Evolutionary conservation across 345 rosid species (phyloP), one percentile per base, ranked within the genome.

Genomic region (Physaria fendleri): DNA sequence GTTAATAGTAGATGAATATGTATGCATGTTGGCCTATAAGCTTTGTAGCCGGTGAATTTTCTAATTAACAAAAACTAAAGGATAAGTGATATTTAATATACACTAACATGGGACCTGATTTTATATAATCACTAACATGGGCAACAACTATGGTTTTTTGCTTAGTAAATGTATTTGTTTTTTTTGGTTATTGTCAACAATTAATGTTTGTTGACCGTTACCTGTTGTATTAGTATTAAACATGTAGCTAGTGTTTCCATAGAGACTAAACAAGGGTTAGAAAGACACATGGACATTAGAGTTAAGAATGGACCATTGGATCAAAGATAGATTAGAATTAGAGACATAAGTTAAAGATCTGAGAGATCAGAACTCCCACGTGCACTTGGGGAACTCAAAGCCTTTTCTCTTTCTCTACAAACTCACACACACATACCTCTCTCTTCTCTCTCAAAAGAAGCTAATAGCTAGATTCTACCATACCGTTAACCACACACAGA

Each of bases 331-430:
- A 46, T 46, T 24, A 46, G 12, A 6, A 34, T 46, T 34, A 32
- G 42, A 44, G 25, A 55, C 15, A 22, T 3, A 6, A 38, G 44
- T 27, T 20, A 15, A 30, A 23, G 53, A 23, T 53, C 32, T 17
- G 34, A 64, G 52, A 42, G 28, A 43, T 66, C 65, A 66, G 65
- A 58, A 66, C 38, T 62, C 73, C 65, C 86, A 81, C 83, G 86
- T 81, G 86, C 83, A 72, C 40, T 68, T 67, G 68, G 76, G 68
- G 71, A 72, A 65, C 74, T 65, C 75, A 44, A 74, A 72, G 34
- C 54, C 37, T 58, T n/a, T 23, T 67, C 59, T 66, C 59, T 70
- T 54, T 51, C 50, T 45, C 56, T 13, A 57, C 33, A 35, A 33
- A 38, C 48, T 62, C 76, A n/a, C n/a, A n/a, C n/a, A n/a, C n/a